Base-by-base conservation (phyloP, 208 protist genomes). In the Acanthamoeba healyi region DNA sequence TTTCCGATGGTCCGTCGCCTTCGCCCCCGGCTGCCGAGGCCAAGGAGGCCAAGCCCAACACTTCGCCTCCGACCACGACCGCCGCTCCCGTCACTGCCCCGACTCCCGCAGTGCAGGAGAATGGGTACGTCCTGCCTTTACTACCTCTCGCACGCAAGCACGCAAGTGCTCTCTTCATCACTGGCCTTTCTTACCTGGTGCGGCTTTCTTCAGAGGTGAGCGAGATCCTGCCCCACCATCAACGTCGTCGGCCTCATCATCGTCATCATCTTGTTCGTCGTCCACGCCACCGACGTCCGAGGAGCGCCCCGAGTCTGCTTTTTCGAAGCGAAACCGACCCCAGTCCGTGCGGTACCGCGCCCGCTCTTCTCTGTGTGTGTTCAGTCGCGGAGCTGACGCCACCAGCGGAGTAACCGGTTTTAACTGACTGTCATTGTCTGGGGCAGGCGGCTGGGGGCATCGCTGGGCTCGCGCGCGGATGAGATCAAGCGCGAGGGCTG, bases 401-500 rank as follows among this genome's bases (percentile, higher is more conserved):
- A 49, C n/a, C n/a, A 49, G 44, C 44, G 7, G 44, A 49, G 44
- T 4, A 49, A 49, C 7, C 44, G 7, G 44, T 49, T 12, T 12
- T 49, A 12, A 12, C 4, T 49, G 7, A 49, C 7, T 12, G 44
- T 12, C 44, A 12, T 49, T 49, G n/a, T n/a, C n/a, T n/a, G n/a
- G n/a, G n/a, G 51, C 51, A 58, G 51, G 29, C 58, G 58, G 15
- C 34, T 67, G 58, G 58, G 58, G 58, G 58, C 58, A 5, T 67
- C 58, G 22, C 58, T 67, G 22, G 58, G 58, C 58, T 67, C 58
- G 4, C 58, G 58, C n/a, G 58, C 58, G 5, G 58, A 67, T 6
- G 58, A 67, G 58, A 67, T 67, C 58, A 67, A 67, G 58, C 22
- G 58, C 12, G 58, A 67, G n/a, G 58, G n/a, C 29, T 65, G 58